phyloP scores from a whole-genome alignment of 306 rosid genomes.

The Spatholobus suberectus region DNA sequence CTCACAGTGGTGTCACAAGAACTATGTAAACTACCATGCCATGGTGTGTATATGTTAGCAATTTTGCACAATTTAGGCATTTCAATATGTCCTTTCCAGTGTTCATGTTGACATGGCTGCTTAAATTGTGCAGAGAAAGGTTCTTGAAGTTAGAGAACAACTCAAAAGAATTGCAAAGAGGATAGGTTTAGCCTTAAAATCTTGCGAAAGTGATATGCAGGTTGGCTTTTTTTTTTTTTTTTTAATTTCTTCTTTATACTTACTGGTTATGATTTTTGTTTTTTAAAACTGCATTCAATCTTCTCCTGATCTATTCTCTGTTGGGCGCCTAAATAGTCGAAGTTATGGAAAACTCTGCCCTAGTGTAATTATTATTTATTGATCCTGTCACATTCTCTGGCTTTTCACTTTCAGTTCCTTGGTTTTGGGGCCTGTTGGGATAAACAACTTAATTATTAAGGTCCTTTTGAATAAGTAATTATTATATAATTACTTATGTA shows the following conservation, averaged over 20 bases:
- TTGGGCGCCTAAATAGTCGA: neutral
- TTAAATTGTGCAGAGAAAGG: conserved; percentile 71
- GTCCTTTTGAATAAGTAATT: neutral
- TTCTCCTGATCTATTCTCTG: conserved; percentile 23
- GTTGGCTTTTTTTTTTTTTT: conserved; percentile 45
- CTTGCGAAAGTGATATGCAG: conserved; percentile 76
- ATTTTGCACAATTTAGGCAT: conserved; percentile 13
- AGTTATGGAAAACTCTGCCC: conserved; percentile 3
- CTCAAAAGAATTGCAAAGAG: conserved; percentile 85
- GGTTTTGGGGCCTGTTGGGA: neutral
- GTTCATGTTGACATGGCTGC: conserved; percentile 40
- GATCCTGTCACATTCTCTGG: too few relatives aligned
- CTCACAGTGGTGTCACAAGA: conserved; percentile 95
- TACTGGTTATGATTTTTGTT: neutral
- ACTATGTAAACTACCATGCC: conserved; percentile 86
- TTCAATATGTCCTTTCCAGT: conserved; percentile 25
- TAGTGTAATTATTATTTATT: neutral
- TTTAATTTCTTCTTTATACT: neutral
- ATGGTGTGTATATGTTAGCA: conserved; percentile 69
- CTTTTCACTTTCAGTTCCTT: conserved; percentile 22
- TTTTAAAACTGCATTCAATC: conserved; percentile 5
- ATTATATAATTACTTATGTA: too few relatives aligned
- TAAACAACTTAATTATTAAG: neutral
- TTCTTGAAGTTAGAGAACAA: conserved; percentile 88
- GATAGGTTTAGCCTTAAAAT: conserved; percentile 77